phyloP scores from a whole-genome alignment of 2,329 filamentous ascomycete genomes.

The Ceratocystis ficicola region DNA sequence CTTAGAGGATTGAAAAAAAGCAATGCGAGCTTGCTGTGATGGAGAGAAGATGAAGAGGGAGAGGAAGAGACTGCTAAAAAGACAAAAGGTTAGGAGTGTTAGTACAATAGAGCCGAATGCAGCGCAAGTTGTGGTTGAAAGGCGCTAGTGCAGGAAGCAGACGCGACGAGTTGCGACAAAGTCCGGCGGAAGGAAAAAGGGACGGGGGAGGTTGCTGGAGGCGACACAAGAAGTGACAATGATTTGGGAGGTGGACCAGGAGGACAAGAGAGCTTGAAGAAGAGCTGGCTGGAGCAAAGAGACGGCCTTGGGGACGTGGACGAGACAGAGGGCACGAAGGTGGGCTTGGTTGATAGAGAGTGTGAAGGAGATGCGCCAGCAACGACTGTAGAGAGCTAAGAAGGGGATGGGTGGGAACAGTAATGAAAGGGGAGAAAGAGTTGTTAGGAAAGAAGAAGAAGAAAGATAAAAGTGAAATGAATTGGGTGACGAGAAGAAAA shows the following conservation, averaged over 20 bases:
- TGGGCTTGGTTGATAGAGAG: neutral
- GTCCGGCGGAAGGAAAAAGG: neutral
- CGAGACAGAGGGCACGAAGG: neutral
- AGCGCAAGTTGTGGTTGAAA: neutral
- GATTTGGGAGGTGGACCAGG: neutral
- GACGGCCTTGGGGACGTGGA: neutral
- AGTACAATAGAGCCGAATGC: neutral
- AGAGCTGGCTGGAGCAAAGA: neutral
- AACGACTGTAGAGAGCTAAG: constrained; percentile 3
- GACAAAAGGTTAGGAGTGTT: constrained; percentile 17
- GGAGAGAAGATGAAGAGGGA: constrained; percentile 13
- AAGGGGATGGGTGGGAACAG: neutral
- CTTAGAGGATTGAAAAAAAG: constrained; percentile 9
- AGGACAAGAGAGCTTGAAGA: neutral
- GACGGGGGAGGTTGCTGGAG: neutral
- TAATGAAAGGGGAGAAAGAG: neutral
- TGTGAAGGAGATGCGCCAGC: neutral
- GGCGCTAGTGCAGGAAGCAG: neutral
- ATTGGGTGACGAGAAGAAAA: constrained; percentile 25
- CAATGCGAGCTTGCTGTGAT: constrained; percentile 18
- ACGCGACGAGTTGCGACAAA: neutral
- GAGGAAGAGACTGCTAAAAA: constrained; percentile 16
- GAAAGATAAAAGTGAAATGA: constrained; percentile 23
- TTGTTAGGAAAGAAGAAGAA: neutral
- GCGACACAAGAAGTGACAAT: neutral